Evolutionary conservation across 345 rosid species (phyloP).

Genomic region (Lumnitzera racemosa): DNA sequence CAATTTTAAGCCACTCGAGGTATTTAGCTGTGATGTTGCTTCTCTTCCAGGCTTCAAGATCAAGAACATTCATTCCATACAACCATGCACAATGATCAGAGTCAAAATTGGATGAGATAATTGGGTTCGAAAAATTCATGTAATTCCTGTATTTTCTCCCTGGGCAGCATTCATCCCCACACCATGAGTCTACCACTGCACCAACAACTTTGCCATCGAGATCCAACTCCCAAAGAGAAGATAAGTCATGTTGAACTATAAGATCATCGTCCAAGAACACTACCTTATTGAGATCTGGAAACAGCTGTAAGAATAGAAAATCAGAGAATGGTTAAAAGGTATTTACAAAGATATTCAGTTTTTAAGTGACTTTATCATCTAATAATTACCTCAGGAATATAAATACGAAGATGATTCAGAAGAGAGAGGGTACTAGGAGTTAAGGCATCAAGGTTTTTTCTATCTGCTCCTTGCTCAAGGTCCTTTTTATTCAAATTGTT

Average conservation of each 20-base stretch:
- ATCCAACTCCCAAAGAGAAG: conserved; percentile 69
- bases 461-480: conserved; percentile 29
- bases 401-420: conserved; percentile 79
- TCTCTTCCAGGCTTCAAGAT: conserved; percentile 85
- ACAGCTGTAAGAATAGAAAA: conserved; percentile 50
- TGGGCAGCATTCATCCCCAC: conserved; percentile 75
- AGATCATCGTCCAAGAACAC: conserved; percentile 92
- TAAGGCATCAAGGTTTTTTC: conserved; percentile 42
- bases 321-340: conserved; percentile 23
- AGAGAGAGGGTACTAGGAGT: conserved; percentile 62
- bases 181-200: conserved; percentile 64
- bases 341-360: conserved; percentile 8
- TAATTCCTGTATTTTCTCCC: conserved; percentile 73
- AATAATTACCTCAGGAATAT: conserved; percentile 61
- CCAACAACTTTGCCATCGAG: conserved; percentile 73
- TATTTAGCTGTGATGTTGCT: conserved; percentile 53
- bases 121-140: conserved; percentile 76
- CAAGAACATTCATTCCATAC: conserved; percentile 77
- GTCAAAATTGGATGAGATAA: conserved; percentile 51
- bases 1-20: conserved; percentile 66
- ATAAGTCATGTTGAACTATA: conserved; percentile 74
- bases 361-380: conserved; percentile 4
- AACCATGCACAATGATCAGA: conserved; percentile 70
- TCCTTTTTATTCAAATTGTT: conserved; percentile 46
- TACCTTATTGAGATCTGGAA: conserved; percentile 85